These are phyloP conservation scores for Lasiodiplodia hormozganensis DNA, from an alignment of 2,329 filamentous ascomycete species.

Conservation along the genomic window DNA sequence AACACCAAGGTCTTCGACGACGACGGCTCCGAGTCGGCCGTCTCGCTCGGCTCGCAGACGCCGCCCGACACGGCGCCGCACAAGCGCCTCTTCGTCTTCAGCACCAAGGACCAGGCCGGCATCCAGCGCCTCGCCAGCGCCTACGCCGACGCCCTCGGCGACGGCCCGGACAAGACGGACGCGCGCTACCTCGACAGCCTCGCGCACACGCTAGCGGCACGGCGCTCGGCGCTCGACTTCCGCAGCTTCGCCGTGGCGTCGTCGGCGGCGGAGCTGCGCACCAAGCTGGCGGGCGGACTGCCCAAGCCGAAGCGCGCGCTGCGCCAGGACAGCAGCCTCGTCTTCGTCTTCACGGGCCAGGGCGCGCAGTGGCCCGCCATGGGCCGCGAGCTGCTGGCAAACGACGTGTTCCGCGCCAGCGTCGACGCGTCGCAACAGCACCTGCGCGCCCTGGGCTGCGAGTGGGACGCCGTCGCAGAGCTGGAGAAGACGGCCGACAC, in stretches of 20 bases:
- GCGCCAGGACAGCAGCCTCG: slow-evolving; percentile 31
- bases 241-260: slow-evolving; percentile 4
- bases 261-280: not conserved
- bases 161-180: not conserved
- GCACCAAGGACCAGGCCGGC: not conserved
- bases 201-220: slow-evolving; percentile 18
- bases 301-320: not conserved
- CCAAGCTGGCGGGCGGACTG: not conserved
- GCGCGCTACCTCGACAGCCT: slow-evolving; percentile 3
- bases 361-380: slow-evolving; percentile 35
- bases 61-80: not conserved
- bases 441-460: slow-evolving; percentile 26
- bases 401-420: slow-evolving; percentile 29
- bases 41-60: not conserved
- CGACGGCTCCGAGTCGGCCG: not conserved
- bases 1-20: not conserved
- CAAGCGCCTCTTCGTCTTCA: not conserved
- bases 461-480: slow-evolving; percentile 34
- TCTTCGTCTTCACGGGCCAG: slow-evolving; percentile 49
- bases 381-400: not conserved
- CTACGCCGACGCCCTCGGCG: slow-evolving; percentile 9
- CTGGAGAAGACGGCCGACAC: slow-evolving; percentile 33
- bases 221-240: not conserved
- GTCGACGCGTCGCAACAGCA: slow-evolving; percentile 31
- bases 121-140: slow-evolving; percentile 8